phyloP scores from a whole-genome alignment of 306 rosid genomes.

The Cucurbita pepo region DNA sequence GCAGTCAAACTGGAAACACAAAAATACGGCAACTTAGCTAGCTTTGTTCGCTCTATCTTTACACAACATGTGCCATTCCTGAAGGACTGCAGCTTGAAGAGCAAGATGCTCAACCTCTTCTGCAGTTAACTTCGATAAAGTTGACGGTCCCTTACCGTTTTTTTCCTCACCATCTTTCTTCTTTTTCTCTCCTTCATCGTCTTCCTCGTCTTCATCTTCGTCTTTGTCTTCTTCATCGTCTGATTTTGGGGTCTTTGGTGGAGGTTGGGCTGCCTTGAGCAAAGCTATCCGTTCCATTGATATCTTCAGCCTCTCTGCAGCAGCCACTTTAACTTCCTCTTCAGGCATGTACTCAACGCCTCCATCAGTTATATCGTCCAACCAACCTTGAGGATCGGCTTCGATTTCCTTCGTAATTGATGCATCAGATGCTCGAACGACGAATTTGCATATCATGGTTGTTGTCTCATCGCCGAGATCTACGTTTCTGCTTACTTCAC shows the following conservation, averaged over 20 bases:
- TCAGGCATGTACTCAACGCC: slow-evolving; percentile 97
- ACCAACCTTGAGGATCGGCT: slow-evolving; percentile 93
- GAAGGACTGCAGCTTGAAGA: slow-evolving; percentile 93
- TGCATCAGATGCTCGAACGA: slow-evolving; percentile 86
- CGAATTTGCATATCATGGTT: slow-evolving; percentile 87
- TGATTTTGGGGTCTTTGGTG: slow-evolving; percentile 45
- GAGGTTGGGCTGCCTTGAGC: slow-evolving; percentile 89
- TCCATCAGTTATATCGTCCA: slow-evolving; percentile 95
- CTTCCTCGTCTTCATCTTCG: slow-evolving; percentile 5
- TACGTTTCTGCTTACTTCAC: slow-evolving; percentile 94
- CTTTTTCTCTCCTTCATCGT: slow-evolving; percentile 22
- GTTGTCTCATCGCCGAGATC: slow-evolving; percentile 98
- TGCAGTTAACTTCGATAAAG: slow-evolving; percentile 74
- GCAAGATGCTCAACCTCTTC: slow-evolving; percentile 97
- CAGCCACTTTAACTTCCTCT: slow-evolving; percentile 86
- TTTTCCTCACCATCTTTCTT: slow-evolving; percentile 42
- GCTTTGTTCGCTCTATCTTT: slow-evolving; percentile 73
- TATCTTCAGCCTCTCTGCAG: slow-evolving; percentile 83
- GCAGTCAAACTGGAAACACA: background rate
- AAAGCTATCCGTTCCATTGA: slow-evolving; percentile 93
- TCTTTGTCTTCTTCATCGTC: slow-evolving; percentile 28
- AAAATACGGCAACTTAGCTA: slow-evolving; percentile 13
- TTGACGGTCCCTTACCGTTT: slow-evolving; percentile 78
- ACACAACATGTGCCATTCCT: slow-evolving; percentile 85
- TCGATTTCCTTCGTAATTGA: slow-evolving; percentile 84